Base-by-base conservation (phyloP, 2,329 filamentous ascomycete species). In the Rhytidhysteron rufulum region DNA sequence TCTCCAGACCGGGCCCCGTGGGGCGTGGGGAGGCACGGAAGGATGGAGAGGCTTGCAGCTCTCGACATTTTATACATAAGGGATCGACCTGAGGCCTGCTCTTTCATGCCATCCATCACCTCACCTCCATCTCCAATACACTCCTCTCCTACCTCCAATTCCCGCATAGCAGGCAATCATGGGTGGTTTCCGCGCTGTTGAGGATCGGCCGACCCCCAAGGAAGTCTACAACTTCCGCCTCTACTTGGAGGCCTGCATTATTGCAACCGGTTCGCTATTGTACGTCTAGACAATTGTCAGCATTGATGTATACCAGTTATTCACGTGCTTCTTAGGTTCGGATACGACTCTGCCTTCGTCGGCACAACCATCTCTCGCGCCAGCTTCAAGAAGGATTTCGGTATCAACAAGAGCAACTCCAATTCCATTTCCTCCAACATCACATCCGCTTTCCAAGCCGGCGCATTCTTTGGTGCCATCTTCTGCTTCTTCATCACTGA, bases 161-260 rank as follows among this genome's bases (percentile, higher is more conserved):
- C n/a, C n/a, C n/a, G n/a, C 22, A 27, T 40, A 19, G 15, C 16
- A 24, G 13, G 39, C 41, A 44, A 56, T 30, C 27, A 66, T 63
- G 57, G 60, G 55, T 32, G 63, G 60, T 29, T 67, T 69, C 59
- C 67, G 69, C 37, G 73, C 72, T 27, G 70, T 73, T 27, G 75
- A 78, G 53, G 75, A 79, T 55, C 66, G 75, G 48, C 75, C 75
- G 19, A 79, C 74, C 46, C 76, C 75, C 16, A 66, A 69, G 43
- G 73, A 77, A 58, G 75, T 78, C 24, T 77, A 77, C 58, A 77
- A 77, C 45, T 73, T 69, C 69, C 65, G 69, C 3, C 57, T 77
- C 17, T 78, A 78, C 49, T 62, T 58, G 5, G 67, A 72, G 34
- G 67, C 71, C 0, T 51, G 68, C n/a, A 63, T 76, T 21, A 74